Evolutionary conservation across 805 yeast genomes (phyloP), one percentile per base, ranked within the genome.

Genomic region (Candida montana): DNA sequence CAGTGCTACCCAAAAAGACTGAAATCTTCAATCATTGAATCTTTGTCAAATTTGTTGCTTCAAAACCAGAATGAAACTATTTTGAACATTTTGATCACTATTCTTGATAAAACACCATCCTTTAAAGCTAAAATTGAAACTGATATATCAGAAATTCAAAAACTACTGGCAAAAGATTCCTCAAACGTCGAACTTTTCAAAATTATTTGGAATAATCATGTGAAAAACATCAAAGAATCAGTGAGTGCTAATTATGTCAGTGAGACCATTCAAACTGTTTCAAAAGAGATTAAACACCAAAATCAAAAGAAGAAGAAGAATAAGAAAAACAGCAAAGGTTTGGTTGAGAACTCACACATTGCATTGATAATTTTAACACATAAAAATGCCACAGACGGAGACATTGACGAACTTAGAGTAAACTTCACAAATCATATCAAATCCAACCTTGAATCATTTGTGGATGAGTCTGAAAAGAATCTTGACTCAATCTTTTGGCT

Each of bases 91-190:
- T 46, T 79, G n/a, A 21, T 47, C 3, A 72, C 70, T 42, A 48
- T 79, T 11, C 55, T 79, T 23, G 40, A 37, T 12, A 51, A 55
- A 9, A 65, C 71, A 9, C 84, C 86, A 7, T 73, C 83, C 0
- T 74, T 68, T 52, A 75, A 64, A 50, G 72, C 86, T 0, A 49
- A 52, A 1, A 48, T 81, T 11, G 90, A 82, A 54, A 54, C 61
- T 1, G 65, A 74, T 33, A 50, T 67, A 24, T 36, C 51, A 2
- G 35, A 39, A 0, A 39, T 68, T 3, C 46, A 57, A 7, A 38
- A 36, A 5, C 20, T 63, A 6, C 40, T 61, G 7, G 10, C 11
- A 13, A 37, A 44, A 1, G n/a, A 47, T 1, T 48, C 42, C 3
- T 46, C 46, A 2, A 45, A 48, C 0, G 48, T 53, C 12, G 11